Base-by-base conservation (phyloP, 1,284 basidiomycete species). In the Trichosporon coremiiforme region DNA sequence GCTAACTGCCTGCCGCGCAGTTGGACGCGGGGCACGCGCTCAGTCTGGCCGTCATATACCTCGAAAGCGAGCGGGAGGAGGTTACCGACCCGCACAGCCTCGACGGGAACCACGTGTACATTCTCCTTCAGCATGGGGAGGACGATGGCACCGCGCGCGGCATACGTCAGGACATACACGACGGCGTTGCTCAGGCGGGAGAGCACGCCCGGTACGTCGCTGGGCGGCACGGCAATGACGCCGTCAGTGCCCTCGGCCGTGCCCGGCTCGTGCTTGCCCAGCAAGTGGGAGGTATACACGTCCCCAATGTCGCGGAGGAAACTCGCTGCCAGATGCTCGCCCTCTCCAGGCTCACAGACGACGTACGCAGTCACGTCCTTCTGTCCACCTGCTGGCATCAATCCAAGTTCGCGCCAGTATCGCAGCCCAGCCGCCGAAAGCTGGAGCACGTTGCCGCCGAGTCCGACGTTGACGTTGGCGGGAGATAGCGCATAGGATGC, bases 341-440 rank as follows among this genome's bases (percentile, higher is more conserved):
- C 76, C 1, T 63, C 65, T 0, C 68, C 71, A 0, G 66, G 67
- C n/a, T 73, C 71, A 63, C 75, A 77, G 0, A 81, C 47, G 0
- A 76, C 69, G 29, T 75, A 70, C 15, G 75, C 75, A 4, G 66
- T 63, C 15, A 81, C 63, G 50, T 78, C 67, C 73, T 82, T 81
- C n/a, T 70, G 66, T 4, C 81, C 81, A 17, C 80, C 79, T 0
- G 75, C 74, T 45, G 81, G 81, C 62, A 75, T 68, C 0, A 82
- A 68, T 1, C 79, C 80, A 2, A 81, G 73, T 68, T 82, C 79
- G 17, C 73, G 69, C 79, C 80, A 82, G 66, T 80, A 82, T 25
- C 76, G 72, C 29, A 81, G 47, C 2, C 73, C 71, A 1, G 80
- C 76, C 9, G 77, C 77, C 0, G 74, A 74, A 4, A 81, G 65